Evolutionary conservation across 345 rosid genomes (phyloP).

Genomic region (Syzygium grande): DNA sequence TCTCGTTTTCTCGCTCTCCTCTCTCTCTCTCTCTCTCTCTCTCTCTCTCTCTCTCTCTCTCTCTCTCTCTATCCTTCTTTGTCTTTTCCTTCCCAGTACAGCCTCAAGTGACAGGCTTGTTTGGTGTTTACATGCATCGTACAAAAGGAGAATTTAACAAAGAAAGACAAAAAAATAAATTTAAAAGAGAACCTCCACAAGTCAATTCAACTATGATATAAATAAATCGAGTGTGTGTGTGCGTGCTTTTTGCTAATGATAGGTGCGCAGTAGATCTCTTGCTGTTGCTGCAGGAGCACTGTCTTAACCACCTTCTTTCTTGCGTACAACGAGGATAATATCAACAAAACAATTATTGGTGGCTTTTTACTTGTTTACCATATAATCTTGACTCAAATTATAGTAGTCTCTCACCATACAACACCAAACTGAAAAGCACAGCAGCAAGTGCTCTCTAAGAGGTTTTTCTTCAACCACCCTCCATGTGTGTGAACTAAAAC

Average conservation of each 20-base stretch:
- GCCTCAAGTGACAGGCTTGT: neutral
- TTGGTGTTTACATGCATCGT: neutral
- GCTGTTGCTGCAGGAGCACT: neutral
- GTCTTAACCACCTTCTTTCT: neutral
- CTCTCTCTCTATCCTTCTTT: neutral
- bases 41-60: neutral
- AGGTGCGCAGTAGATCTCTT: neutral
- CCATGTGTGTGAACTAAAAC: neutral
- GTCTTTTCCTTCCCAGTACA: neutral
- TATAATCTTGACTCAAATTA: neutral
- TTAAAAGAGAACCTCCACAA: neutral
- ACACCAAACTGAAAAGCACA: neutral
- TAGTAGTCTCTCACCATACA: neutral
- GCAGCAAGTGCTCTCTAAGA: neutral
- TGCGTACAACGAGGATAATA: neutral
- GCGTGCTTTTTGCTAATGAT: neutral
- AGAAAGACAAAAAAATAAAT: neutral
- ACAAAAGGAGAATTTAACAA: neutral
- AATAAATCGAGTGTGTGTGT: neutral
- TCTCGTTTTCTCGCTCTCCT: neutral
- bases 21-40: neutral
- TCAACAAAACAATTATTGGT: neutral
- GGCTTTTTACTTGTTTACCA: neutral
- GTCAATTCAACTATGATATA: neutral
- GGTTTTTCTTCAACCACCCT: neutral